Evolutionary conservation across 1,284 basidiomycete species (phyloP), one percentile per base, ranked within the genome.

Genomic region (Anthracocystis setariae): DNA sequence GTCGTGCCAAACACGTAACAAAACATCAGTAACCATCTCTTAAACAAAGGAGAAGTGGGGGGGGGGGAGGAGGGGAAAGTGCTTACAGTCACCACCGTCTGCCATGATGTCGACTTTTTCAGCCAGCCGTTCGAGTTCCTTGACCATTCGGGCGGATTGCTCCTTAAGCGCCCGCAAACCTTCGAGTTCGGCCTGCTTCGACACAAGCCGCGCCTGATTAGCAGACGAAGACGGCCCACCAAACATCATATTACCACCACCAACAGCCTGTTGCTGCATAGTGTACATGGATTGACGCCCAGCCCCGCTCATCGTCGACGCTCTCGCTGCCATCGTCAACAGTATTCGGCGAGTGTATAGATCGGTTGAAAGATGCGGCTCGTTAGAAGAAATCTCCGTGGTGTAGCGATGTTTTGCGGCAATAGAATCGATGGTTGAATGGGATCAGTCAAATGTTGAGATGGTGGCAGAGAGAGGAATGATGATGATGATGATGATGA

Each of bases 121-220:
- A 21, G 74, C 68, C 17, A 81, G 42, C 21, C 61, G 35, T n/a
- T 73, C 66, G 13, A 81, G 56, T 53, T 81, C 75, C 43, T 77
- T 74, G 35, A 73, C 75, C 54, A 81, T 71, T n/a, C 60, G 25
- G 13, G 77, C 77, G 21, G 75, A 78, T 45, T 80, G 77, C 29
- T 74, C 72, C 24, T 75, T 76, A n/a, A 81, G 46, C 10, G 72
- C 62, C 8, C 74, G 60, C 35, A 81, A 46, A 5, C 78, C 79
- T 48, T 80, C 76, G 20, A 81, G 48, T 46, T 81, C 79, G 2
- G 77, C 76, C 63, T 80, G 74, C 46, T 81, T 81, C 15, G 74
- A 72, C 3, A 72, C 59, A 2, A 81, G 35, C 5, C 78, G 42
- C 23, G 68, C 70, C 23, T 72, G 69, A 42, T 65, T 71, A 2